Percentiles rank a stretch among this genome's conserved stretches.
phyloP scores from a whole-genome alignment of 2,329 filamentous ascomycete genomes.

The Tetracladium maxilliforme region DNA sequence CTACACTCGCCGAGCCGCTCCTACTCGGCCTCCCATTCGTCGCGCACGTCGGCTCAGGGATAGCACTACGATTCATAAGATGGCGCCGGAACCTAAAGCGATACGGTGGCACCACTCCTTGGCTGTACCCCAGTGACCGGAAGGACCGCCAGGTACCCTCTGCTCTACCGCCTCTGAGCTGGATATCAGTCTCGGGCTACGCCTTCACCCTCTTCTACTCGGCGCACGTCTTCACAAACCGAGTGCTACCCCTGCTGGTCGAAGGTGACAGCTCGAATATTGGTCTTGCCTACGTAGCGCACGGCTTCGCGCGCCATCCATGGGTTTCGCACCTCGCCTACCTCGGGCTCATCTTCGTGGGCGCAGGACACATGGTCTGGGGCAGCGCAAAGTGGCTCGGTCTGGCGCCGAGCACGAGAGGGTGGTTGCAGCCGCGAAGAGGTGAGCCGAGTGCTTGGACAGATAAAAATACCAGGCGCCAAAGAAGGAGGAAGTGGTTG shows the following conservation, averaged over 20 bases:
- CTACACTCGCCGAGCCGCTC: constrained; percentile 62
- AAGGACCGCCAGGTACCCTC: constrained; percentile 11
- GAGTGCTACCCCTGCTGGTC: constrained; percentile 57
- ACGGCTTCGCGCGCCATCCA: constrained; percentile 67
- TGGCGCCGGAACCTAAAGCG: constrained; percentile 55
- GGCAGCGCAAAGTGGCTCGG: constrained; percentile 74
- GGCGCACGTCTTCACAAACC: constrained; percentile 63
- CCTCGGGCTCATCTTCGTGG: constrained; percentile 47
- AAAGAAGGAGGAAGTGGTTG: constrained; percentile 59
- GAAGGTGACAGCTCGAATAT: constrained; percentile 82
- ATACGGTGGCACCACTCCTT: constrained; percentile 54
- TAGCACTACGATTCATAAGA: constrained; percentile 63
- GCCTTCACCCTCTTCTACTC: constrained; percentile 47
- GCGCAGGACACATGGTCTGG: constrained; percentile 69
- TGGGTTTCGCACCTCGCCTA: constrained; percentile 56
- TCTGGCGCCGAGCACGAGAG: constrained; percentile 40
- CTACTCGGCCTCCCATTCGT: constrained; percentile 62
- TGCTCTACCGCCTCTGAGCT: constrained; percentile 58
- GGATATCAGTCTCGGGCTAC: constrained; percentile 62
- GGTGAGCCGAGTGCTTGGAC: constrained; percentile 28
- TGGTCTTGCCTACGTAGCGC: constrained; percentile 67
- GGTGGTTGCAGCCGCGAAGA: constrained; percentile 27
- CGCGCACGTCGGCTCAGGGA: constrained; percentile 62
- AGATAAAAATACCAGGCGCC: too few relatives aligned
- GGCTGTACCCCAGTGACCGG: constrained; percentile 3